These are phyloP conservation scores for Curvularia sp. DNA, from an alignment of 2,329 filamentous ascomycete genomes.

Conservation along the genomic window DNA sequence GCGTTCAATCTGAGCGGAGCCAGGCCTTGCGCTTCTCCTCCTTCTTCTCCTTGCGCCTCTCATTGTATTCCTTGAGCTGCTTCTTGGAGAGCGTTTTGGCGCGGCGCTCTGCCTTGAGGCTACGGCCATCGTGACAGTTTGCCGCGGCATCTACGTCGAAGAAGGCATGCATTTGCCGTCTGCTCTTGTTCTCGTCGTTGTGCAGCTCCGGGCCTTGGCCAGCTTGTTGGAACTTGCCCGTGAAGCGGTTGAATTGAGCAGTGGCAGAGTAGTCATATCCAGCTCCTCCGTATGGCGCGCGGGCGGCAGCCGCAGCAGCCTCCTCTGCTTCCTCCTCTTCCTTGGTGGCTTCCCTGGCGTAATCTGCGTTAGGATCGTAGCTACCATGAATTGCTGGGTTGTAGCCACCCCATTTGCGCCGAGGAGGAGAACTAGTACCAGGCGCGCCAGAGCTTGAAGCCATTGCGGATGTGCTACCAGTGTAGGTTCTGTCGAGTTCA, in stretches of 20 bases:
- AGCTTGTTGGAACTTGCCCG: conserved; percentile 77
- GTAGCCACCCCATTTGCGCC: conserved; percentile 73
- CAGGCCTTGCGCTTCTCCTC: conserved; percentile 94
- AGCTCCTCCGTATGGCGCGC: conserved; percentile 30
- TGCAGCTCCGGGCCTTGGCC: conserved; percentile 75
- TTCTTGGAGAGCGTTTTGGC: conserved; percentile 83
- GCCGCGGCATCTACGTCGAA: conserved; percentile 96
- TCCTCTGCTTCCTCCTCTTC: conserved; percentile 48
- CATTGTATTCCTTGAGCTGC: conserved; percentile 89
- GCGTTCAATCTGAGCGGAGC: conserved; percentile 73
- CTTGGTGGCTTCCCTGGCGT: conserved; percentile 65
- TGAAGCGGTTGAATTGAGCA: conserved; percentile 90
- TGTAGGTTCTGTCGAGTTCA: conserved; percentile 34
- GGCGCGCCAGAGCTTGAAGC: conserved; percentile 43
- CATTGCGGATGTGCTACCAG: conserved; percentile 37
- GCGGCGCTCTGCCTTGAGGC: conserved; percentile 87
- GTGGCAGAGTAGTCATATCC: conserved; percentile 67
- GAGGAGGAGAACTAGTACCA: conserved; percentile 43
- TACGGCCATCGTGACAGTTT: conserved; percentile 87
- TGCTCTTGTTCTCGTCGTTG: conserved; percentile 86
- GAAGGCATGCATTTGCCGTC: conserved; percentile 88
- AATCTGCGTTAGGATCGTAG: conserved; percentile 96
- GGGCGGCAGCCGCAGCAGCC: conserved; percentile 38
- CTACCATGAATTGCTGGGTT: conserved; percentile 95
- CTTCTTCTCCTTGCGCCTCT: conserved; percentile 87